Percentiles rank a stretch among this genome's conserved stretches.
Conservation (phyloP, 306 rosid species). For the Geum urbanum region DNA sequence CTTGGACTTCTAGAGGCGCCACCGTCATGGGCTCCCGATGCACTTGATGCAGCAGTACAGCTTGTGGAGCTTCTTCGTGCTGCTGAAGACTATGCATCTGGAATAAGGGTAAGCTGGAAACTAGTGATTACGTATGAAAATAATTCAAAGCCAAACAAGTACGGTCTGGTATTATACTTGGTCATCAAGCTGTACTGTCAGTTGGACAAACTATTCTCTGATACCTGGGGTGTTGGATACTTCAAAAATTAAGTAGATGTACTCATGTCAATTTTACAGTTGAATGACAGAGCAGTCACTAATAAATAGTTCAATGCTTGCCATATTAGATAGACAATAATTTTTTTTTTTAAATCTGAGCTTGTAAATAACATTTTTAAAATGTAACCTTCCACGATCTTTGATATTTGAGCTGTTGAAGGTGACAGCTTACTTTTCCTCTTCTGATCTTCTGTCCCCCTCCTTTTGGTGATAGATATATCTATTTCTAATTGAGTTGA, state of each 20-base stretch:
- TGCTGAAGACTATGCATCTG: constrained; percentile 98
- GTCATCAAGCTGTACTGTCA: constrained; percentile 2
- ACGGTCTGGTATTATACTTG: constrained; percentile 11
- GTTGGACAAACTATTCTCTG: not conserved
- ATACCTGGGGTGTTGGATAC: not conserved
- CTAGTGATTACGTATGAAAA: constrained; percentile 20
- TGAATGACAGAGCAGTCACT: not conserved
- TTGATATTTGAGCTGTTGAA: not conserved
- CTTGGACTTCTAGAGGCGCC: constrained; percentile 98
- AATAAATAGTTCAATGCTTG: not conserved
- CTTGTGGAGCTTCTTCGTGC: constrained; percentile 99
- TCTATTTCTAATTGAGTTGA: not conserved
- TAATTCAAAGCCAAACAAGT: not conserved
- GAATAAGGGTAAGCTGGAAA: constrained; percentile 76
- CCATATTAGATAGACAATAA: not conserved
- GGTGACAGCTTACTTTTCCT: not conserved
- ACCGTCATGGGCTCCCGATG: constrained; percentile 99
- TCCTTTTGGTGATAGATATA: not conserved
- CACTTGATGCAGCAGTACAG: constrained; percentile 98
- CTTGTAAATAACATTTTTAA: constrained; percentile 4
- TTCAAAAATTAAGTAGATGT: not conserved
- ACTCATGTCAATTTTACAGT: not conserved
- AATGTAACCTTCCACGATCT: too few relatives aligned
- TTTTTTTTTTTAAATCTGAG: not conserved
- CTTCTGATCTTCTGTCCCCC: not conserved